A percentile compares a stretch with the other conserved stretches of the same genome.
Evolutionary conservation across 495 filamentous ascomycete genomes (phyloP).

Genomic region (Penicillium salamii): DNA sequence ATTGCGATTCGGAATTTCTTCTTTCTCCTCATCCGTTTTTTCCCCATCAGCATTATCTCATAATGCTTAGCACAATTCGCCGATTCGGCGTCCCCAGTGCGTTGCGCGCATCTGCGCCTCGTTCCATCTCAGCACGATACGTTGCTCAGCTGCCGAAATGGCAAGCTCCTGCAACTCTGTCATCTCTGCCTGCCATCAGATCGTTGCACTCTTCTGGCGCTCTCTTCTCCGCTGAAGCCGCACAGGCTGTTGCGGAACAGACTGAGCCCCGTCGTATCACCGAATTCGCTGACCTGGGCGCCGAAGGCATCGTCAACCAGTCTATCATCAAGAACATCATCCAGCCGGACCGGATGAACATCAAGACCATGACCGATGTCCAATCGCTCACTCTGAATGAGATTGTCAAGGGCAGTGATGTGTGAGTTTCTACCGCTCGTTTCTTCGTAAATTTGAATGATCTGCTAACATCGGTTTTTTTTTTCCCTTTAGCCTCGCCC

Average conservation of each 20-base stretch:
- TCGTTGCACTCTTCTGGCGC: slow-evolving; percentile 35
- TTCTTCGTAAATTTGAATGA: background rate
- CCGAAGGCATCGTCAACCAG: slow-evolving; percentile 59
- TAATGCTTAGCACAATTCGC: slow-evolving; percentile 44
- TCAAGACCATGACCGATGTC: slow-evolving; percentile 90
- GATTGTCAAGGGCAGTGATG: slow-evolving; percentile 72
- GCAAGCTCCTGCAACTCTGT: slow-evolving; percentile 20
- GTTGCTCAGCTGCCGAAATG: slow-evolving; percentile 30
- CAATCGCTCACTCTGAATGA: slow-evolving; percentile 78
- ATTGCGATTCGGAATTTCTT: slow-evolving; percentile 5
- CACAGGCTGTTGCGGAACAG: slow-evolving; percentile 15
- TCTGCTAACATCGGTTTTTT: slow-evolving; percentile 21
- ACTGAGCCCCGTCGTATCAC: slow-evolving; percentile 38
- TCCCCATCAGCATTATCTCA: slow-evolving; percentile 9
- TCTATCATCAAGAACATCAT: slow-evolving; percentile 68
- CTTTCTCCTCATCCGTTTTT: slow-evolving; percentile 1
- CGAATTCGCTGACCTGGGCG: slow-evolving; percentile 66
- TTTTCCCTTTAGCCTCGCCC: slow-evolving; percentile 62
- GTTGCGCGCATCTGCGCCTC: slow-evolving; percentile 35
- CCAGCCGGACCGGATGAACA: slow-evolving; percentile 56
- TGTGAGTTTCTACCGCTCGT: slow-evolving; percentile 51
- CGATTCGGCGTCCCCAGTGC: slow-evolving; percentile 37
- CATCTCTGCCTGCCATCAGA: slow-evolving; percentile 18
- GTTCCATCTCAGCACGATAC: slow-evolving; percentile 24
- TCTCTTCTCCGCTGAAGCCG: slow-evolving; percentile 22